These are phyloP conservation scores for Lichtheimia ramosa DNA, from an alignment of 371 early-diverging fungal species.

Conservation along the genomic window DNA sequence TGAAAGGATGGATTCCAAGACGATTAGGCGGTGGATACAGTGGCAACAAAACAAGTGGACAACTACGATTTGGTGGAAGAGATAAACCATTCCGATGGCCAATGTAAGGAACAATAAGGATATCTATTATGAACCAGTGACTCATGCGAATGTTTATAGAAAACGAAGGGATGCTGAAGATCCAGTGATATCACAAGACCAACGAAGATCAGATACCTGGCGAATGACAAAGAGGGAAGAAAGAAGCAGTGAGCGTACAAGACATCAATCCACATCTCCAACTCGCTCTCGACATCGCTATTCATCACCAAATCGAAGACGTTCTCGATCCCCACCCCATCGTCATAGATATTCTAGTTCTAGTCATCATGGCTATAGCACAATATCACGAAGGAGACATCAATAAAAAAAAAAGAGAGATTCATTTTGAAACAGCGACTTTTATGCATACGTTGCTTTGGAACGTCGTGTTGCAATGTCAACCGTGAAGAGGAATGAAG, in stretches of 20 bases:
- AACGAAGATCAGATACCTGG: slow-evolving; percentile 10
- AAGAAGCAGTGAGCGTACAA: not conserved
- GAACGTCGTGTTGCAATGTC: not conserved
- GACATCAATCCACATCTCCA: not conserved
- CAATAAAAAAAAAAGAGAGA: not conserved
- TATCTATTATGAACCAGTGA: not conserved
- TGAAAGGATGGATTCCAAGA: slow-evolving; percentile 63
- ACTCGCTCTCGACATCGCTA: not conserved
- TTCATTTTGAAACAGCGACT: not conserved
- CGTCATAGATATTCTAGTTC: not conserved
- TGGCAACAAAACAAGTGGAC: slow-evolving; percentile 63
- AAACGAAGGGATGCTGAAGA: not conserved
- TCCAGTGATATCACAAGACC: slow-evolving; percentile 1
- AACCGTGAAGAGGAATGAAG: not conserved
- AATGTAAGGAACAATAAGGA: slow-evolving; percentile 12
- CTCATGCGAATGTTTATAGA: not conserved
- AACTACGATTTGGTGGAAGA: slow-evolving; percentile 63
- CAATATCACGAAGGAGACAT: not conserved
- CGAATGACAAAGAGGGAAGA: not conserved
- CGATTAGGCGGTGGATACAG: slow-evolving; percentile 65
- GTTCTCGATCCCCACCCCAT: not conserved
- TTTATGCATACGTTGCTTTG: not conserved
- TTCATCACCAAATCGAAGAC: not conserved
- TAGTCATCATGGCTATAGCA: not conserved
- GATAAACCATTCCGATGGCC: slow-evolving; percentile 57